These are phyloP conservation scores for Silene latifolia DNA, from an alignment of 148 eudicot species.

Conservation along the genomic window DNA sequence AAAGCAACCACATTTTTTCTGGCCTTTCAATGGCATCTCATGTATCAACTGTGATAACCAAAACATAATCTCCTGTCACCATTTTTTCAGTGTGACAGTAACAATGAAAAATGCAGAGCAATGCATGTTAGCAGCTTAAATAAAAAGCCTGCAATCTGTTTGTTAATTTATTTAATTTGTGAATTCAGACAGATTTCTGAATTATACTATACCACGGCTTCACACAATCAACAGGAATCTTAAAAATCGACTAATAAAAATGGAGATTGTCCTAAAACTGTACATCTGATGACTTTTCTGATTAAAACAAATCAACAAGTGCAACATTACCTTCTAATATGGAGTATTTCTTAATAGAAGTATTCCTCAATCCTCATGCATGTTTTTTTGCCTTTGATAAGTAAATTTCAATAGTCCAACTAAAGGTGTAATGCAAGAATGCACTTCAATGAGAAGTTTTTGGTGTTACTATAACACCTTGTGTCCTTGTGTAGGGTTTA, in stretches of 20 bases:
- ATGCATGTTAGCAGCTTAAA: not conserved
- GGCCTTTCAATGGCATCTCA: conserved; percentile 6
- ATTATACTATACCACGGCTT: not conserved
- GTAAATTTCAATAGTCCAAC: not conserved
- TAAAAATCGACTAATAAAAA: not conserved
- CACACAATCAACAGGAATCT: not conserved
- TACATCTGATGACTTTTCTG: not conserved
- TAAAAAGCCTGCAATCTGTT: not conserved
- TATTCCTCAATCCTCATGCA: not conserved
- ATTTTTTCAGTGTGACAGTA: not conserved
- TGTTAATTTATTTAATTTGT: no score
- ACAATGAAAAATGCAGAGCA: not conserved
- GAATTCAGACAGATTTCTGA: not conserved
- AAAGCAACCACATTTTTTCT: conserved; percentile 17
- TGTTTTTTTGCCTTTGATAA: not conserved
- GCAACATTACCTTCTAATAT: not conserved
- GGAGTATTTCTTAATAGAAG: not conserved
- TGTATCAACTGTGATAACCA: conserved; percentile 12
- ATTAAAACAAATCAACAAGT: not conserved
- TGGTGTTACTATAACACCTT: no score
- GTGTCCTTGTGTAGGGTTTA: no score
- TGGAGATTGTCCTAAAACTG: not conserved
- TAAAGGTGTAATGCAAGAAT: not conserved
- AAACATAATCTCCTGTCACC: not conserved
- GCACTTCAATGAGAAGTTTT: no score